phyloP scores from a whole-genome alignment of 331 rosid genomes.

The Pyrus hybrid region DNA sequence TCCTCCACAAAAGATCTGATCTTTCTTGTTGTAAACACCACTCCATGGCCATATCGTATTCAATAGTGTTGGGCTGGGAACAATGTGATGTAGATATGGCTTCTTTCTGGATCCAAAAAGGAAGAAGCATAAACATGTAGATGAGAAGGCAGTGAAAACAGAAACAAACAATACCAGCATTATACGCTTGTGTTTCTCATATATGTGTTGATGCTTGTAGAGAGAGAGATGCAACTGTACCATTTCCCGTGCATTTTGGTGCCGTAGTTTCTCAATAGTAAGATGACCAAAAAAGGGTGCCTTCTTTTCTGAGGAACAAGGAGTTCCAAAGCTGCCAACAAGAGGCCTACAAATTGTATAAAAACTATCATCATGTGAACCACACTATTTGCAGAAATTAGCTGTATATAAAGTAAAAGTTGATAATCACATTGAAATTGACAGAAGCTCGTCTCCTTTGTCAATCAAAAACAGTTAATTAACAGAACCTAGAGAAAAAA shows the following conservation, averaged over 20 bases:
- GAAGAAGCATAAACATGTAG: background rate
- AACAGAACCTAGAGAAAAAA: background rate
- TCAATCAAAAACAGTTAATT: background rate
- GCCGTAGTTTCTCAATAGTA: slow-evolving; percentile 40
- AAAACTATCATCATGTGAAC: slow-evolving; percentile 9
- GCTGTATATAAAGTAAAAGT: background rate
- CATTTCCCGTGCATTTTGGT: slow-evolving; percentile 45
- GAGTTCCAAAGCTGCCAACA: slow-evolving; percentile 45
- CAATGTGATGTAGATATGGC: slow-evolving; percentile 92
- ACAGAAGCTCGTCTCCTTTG: background rate
- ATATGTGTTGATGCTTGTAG: background rate
- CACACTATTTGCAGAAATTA: background rate
- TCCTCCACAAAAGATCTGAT: slow-evolving; percentile 37
- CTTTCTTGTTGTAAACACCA: slow-evolving; percentile 71
- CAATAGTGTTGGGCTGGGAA: slow-evolving; percentile 82
- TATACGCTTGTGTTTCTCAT: background rate
- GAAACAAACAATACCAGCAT: background rate
- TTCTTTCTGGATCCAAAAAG: slow-evolving; percentile 49
- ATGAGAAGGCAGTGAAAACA: background rate
- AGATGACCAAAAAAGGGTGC: slow-evolving; percentile 61
- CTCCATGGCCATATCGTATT: slow-evolving; percentile 85
- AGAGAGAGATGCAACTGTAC: slow-evolving; percentile 20
- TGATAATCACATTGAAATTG: background rate
- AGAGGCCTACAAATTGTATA: slow-evolving; percentile 46
- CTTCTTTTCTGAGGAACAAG: slow-evolving; percentile 49